phyloP scores from a whole-genome alignment of 2,329 filamentous ascomycete genomes.

The Trichoderma sp. region DNA sequence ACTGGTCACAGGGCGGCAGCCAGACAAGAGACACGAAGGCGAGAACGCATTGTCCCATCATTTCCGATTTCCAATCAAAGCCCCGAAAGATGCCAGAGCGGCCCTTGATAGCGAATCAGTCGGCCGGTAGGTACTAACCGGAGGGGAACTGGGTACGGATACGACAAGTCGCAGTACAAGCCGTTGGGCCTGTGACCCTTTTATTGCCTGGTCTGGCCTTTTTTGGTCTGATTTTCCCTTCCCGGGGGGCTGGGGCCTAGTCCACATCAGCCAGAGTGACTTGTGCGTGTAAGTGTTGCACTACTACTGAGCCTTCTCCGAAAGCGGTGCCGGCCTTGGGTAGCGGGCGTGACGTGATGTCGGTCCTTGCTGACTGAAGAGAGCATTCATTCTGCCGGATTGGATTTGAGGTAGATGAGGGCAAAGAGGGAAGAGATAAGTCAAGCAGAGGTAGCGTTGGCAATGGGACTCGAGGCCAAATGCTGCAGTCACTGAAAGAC shows the following conservation, averaged over 20 bases:
- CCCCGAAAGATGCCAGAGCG: not conserved
- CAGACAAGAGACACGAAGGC: not conserved
- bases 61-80: not conserved
- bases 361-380: not conserved
- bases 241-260: not conserved
- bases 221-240: not conserved
- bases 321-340: not conserved
- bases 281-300: not conserved
- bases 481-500: not conserved
- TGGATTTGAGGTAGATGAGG: not conserved
- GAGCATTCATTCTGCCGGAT: not conserved
- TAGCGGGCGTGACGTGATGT: conserved; percentile 2
- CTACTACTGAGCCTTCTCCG: not conserved
- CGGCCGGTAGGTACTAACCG: not conserved
- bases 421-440: not conserved
- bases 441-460: not conserved
- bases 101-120: not conserved
- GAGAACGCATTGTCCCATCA: not conserved
- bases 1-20: not conserved
- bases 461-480: not conserved
- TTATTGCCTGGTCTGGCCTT: not conserved
- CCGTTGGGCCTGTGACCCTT: not conserved
- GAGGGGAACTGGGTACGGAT: not conserved
- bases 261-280: not conserved
- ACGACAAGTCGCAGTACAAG: not conserved